Percentiles rank a stretch among this genome's conserved stretches.
Conservation (phyloP, 192 early-diverging fungal species). For the Backusella tuberculispora region DNA sequence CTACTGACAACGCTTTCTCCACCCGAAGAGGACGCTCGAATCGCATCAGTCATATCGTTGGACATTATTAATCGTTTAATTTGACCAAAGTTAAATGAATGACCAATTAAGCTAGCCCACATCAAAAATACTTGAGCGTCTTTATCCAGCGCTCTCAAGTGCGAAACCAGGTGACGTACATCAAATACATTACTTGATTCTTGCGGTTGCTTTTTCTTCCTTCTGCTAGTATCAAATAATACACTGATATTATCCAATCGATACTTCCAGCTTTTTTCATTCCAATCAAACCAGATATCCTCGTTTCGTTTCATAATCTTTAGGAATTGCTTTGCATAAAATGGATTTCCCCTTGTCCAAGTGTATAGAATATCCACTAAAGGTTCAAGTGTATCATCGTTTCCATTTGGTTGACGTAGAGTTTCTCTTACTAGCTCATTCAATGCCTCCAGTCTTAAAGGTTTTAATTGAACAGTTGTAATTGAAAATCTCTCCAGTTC, state of each 20-base stretch:
- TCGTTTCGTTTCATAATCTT: conserved; percentile 31
- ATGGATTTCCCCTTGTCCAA: conserved; percentile 32
- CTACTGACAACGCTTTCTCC: neutral
- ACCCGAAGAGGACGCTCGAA: neutral
- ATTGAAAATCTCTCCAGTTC: conserved; percentile 4
- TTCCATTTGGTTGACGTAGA: conserved; percentile 5
- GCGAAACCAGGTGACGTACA: conserved; percentile 23
- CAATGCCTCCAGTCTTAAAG: neutral
- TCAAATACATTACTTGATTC: conserved; percentile 16
- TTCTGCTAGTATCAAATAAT: neutral
- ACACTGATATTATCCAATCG: conserved; percentile 20
- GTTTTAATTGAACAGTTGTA: conserved; percentile 12
- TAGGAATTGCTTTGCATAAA: conserved; percentile 31
- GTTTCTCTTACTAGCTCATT: conserved; percentile 22
- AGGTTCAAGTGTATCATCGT: conserved; percentile 5
- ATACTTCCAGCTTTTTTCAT: conserved; percentile 31
- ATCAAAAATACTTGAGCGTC: conserved; percentile 29
- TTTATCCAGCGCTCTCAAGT: conserved; percentile 16
- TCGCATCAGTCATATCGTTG: neutral
- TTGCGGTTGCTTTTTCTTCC: neutral
- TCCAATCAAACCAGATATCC: conserved; percentile 34
- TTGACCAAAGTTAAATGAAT: conserved; percentile 24
- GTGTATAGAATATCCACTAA: conserved; percentile 21
- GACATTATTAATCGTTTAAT: conserved; percentile 30
- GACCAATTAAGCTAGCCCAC: conserved; percentile 36